Conservation (phyloP, 2,329 filamentous ascomycete genomes). For the Aspergillus ustus region DNA sequence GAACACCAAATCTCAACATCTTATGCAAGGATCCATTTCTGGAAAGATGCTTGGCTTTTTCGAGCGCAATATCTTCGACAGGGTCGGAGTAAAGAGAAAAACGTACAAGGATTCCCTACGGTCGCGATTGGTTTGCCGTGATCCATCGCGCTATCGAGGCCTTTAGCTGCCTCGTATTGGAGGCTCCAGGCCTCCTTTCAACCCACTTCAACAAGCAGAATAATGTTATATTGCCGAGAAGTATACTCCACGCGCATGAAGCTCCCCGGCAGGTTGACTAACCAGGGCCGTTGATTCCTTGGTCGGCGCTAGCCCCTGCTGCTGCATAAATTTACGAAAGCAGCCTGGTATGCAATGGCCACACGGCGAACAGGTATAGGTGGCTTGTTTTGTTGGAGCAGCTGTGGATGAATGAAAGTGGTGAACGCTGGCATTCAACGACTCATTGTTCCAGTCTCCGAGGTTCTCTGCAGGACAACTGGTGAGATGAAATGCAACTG, state of each 20-base stretch:
- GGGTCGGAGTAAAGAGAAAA: slow-evolving; percentile 4
- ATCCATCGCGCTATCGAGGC: background rate
- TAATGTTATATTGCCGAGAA: background rate
- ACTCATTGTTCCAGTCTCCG: background rate
- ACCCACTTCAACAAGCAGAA: background rate
- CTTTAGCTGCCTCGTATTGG: slow-evolving; percentile 10
- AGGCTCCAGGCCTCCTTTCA: background rate
- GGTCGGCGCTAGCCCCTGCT: background rate
- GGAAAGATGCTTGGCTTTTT: slow-evolving; percentile 17
- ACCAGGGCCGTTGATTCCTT: slow-evolving; percentile 3
- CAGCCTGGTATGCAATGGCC: slow-evolving; percentile 10
- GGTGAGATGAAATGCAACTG: background rate
- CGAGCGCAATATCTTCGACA: slow-evolving; percentile 7
- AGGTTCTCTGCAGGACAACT: background rate
- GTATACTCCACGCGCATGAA: slow-evolving; percentile 7
- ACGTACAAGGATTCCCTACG: slow-evolving; percentile 8
- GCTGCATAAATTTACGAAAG: slow-evolving; percentile 10
- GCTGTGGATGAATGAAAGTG: background rate
- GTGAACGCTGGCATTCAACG: background rate
- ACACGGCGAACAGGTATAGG: slow-evolving; percentile 5
- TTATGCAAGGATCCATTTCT: slow-evolving; percentile 17
- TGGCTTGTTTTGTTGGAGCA: background rate
- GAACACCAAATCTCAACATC: slow-evolving; percentile 11
- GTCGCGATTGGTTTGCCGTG: slow-evolving; percentile 10
- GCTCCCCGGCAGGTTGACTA: background rate